A percentile compares a stretch with the other conserved stretches of the same genome.
phyloP scores from a whole-genome alignment of 495 filamentous ascomycete genomes.

The Cairneyella variabilis region DNA sequence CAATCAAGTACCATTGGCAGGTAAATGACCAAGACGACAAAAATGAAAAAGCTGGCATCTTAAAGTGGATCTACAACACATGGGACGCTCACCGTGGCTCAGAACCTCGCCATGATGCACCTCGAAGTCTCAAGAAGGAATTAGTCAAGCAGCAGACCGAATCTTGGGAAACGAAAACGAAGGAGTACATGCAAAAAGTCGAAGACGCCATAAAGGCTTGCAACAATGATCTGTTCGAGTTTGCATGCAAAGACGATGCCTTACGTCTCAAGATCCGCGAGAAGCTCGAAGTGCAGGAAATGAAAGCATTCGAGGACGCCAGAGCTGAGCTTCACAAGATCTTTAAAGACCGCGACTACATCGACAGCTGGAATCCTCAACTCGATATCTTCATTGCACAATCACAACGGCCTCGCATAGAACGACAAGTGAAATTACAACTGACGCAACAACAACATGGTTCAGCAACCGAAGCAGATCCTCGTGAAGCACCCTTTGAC shows the following conservation, averaged over 20 bases:
- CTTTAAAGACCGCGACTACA: not conserved
- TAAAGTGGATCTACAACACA: constrained; percentile 1
- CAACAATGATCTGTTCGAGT: constrained; percentile 3
- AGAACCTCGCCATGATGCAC: not conserved
- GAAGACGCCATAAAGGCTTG: not conserved
- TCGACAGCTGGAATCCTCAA: constrained; percentile 16
- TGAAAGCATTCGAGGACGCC: not conserved
- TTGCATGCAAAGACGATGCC: constrained; percentile 1
- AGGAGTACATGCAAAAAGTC: not conserved
- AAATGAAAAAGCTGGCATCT: not conserved
- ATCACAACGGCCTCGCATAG: not conserved
- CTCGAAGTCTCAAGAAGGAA: constrained; percentile 1
- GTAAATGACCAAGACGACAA: not conserved
- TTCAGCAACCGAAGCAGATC: not conserved
- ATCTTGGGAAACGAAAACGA: not conserved
- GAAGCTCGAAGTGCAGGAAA: not conserved
- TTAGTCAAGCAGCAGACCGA: constrained; percentile 3
- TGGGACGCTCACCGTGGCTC: constrained; percentile 1
- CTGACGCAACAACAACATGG: not conserved
- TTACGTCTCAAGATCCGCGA: not conserved
- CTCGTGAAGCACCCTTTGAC: not conserved
- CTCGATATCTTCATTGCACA: not conserved
- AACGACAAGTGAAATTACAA: not conserved
- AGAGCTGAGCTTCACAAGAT: constrained; percentile 5
- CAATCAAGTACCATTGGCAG: not conserved